Evolutionary conservation across 1,139 yeast genomes (phyloP).

Genomic region (Nadsonia starkeyi-henricii): DNA sequence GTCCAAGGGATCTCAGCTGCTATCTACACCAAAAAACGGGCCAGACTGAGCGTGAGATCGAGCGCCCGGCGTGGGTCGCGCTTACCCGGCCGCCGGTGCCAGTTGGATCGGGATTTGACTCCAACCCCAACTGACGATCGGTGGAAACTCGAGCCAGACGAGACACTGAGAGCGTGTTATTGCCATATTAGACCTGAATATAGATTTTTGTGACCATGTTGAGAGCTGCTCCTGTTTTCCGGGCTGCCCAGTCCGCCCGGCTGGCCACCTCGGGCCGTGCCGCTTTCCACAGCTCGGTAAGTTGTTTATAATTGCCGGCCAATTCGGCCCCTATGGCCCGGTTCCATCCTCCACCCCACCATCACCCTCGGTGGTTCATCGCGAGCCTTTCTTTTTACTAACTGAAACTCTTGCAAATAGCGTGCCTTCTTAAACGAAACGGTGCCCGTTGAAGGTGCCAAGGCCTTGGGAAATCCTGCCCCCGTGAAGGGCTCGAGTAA

Average conservation of each 20-base stretch:
- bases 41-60: not conserved
- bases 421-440: slow-evolving; percentile 1
- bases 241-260: not conserved
- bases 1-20: too few relatives aligned
- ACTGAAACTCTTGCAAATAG: not conserved
- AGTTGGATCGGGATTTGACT: not conserved
- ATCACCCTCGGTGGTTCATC: too few relatives aligned
- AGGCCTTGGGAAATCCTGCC: slow-evolving; percentile 1
- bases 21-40: too few relatives aligned
- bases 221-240: not conserved
- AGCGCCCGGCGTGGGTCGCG: too few relatives aligned
- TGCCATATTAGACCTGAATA: not conserved
- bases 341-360: too few relatives aligned
- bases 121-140: not conserved
- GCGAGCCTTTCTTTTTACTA: too few relatives aligned
- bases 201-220: not conserved
- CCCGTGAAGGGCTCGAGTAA: slow-evolving; percentile 16
- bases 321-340: too few relatives aligned
- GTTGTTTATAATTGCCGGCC: not conserved
- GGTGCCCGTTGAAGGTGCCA: slow-evolving; percentile 4
- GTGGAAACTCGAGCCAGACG: not conserved
- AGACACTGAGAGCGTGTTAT: too few relatives aligned
- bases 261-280: not conserved
- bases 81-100: not conserved
- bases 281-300: not conserved